phyloP scores from a whole-genome alignment of 345 rosid genomes.

The Brassica incana region DNA sequence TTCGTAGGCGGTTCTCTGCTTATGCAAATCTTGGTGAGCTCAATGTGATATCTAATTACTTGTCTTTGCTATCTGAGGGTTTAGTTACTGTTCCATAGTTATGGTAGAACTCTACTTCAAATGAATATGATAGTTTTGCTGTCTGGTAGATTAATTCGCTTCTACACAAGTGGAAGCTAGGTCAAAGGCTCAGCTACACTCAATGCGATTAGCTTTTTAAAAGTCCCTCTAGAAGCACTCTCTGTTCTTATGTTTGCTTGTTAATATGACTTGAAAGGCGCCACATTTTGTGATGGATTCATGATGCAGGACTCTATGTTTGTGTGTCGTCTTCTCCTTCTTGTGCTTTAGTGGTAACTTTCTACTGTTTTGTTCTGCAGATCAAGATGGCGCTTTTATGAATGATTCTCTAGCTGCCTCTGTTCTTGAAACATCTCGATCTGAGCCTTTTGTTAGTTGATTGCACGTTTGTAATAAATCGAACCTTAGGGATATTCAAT shows the following conservation, averaged over 20 bases:
- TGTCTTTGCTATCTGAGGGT: background rate
- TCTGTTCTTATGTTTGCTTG: background rate
- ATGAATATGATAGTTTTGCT: background rate
- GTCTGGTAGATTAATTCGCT: background rate
- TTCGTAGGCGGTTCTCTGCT: conserved; percentile 68
- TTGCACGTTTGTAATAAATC: background rate
- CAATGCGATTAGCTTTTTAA: background rate
- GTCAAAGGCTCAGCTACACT: background rate
- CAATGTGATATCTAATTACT: background rate
- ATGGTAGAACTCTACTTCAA: conserved; percentile 7
- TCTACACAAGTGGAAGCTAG: conserved; percentile 4
- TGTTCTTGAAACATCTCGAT: background rate
- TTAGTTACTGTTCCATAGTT: background rate
- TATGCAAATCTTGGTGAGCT: conserved; percentile 52
- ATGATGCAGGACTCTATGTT: conserved; percentile 2
- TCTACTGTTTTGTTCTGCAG: conserved; percentile 32
- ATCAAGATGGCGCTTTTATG: conserved; percentile 22
- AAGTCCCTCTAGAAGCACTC: conserved; percentile 5
- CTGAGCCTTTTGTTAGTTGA: background rate
- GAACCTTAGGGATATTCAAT: background rate
- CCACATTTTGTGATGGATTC: background rate
- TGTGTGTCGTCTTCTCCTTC: background rate
- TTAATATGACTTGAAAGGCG: too few relatives aligned
- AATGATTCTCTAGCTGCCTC: conserved; percentile 28
- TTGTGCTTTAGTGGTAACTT: conserved; percentile 22